Base-by-base conservation (phyloP, 2,329 filamentous ascomycete species). In the Teratosphaeria epicoccoides region DNA sequence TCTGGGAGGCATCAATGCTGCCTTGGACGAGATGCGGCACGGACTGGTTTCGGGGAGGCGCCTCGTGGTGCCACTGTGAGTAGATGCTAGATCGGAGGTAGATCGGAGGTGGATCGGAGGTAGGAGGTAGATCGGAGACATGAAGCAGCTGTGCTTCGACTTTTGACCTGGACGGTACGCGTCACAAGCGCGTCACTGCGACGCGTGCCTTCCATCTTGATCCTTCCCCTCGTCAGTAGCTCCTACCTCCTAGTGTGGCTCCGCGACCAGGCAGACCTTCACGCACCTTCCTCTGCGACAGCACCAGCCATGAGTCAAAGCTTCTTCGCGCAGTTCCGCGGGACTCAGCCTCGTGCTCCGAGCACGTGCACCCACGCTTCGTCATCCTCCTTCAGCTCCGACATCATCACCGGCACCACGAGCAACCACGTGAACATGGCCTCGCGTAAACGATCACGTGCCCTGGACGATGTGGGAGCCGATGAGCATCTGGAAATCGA, bases 341-440 rank as follows among this genome's bases (percentile, higher is more conserved):
- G 25, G 23, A 49, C 37, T 17, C 25, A 25, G 10, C 25, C 14
- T 2, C n/a, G 14, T 9, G 33, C 33, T 20, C 33, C 33, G 14
- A 22, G 14, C 14, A 40, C 14, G 20, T 17, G 20, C 33, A 20
- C 33, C 20, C 2, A 6, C 24, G 6, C 9, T 9, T n/a, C n/a
- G 2, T 28, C 45, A 4, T 26, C 29, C 37, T 49, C 47, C 7
- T 45, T 40, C 37, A 43, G 25, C 40, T 45, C 51, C 43, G 28
- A 26, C 28, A 29, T 23, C 48, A 53, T 22, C 12, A 20, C 49
- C 24, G 46, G 23, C 25, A 25, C 46, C 17, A 26, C 43, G 9
- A 61, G 58, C 60, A 63, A n/a, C n/a, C n/a, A n/a, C n/a, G n/a
- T n/a, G n/a, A 3, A 62, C 24, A 63, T 62, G 61, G 37, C 57